Conservation (phyloP, 176 grass and related monocot species). For the Urochloa ruziziensis region DNA sequence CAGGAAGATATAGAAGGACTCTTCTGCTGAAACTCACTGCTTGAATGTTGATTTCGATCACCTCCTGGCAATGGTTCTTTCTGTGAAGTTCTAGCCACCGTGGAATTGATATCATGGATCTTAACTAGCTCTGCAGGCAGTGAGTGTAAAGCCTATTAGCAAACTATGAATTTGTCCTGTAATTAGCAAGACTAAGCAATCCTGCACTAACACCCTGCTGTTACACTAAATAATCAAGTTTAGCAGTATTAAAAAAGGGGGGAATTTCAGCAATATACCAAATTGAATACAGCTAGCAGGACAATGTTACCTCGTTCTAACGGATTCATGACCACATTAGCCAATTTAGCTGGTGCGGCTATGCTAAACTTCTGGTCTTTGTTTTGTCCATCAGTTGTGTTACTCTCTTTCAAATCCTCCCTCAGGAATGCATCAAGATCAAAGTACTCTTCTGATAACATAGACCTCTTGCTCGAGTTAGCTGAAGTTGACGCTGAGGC, state of each 20-base stretch:
- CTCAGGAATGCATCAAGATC: constrained; percentile 47
- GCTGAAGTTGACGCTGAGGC: constrained; percentile 55
- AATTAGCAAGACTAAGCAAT: neutral
- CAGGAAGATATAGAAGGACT: constrained; percentile 1
- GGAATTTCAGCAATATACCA: neutral
- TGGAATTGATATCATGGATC: constrained; percentile 1
- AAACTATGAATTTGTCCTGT: neutral
- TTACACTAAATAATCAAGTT: too few species aligned
- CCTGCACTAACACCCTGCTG: neutral
- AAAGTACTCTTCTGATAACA: constrained; percentile 52
- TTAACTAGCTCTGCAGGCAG: constrained; percentile 14
- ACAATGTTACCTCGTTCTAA: constrained; percentile 41
- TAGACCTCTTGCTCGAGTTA: constrained; percentile 44
- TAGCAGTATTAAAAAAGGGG: neutral
- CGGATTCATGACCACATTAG: constrained; percentile 34
- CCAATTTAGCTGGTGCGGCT: constrained; percentile 14
- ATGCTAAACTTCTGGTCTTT: constrained; percentile 21
- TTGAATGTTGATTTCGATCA: constrained; percentile 2
- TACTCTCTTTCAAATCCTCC: constrained; percentile 15
- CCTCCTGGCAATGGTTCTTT: neutral
- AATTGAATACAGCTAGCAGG: neutral
- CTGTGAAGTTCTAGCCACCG: neutral
- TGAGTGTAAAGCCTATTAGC: neutral
- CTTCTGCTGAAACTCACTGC: neutral
- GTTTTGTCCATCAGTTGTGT: constrained; percentile 17